These are phyloP conservation scores for Lignosus rhinocerotis DNA, from an alignment of 1,284 basidiomycete genomes.

Conservation along the genomic window DNA sequence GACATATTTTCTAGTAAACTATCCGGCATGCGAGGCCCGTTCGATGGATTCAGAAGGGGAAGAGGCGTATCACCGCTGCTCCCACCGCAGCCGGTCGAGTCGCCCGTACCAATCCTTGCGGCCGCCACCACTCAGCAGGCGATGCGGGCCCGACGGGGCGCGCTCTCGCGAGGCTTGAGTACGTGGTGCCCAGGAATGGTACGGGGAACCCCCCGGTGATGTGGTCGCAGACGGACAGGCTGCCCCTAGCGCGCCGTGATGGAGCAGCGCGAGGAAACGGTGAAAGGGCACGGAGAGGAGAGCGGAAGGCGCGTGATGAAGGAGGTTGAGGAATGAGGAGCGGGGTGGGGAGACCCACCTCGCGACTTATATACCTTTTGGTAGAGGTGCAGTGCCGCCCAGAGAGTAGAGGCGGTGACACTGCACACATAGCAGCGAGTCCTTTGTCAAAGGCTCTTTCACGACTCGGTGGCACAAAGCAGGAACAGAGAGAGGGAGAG, in stretches of 20 bases:
- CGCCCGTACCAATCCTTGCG: conserved; percentile 33
- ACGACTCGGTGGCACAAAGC: not conserved
- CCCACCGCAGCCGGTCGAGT: conserved; percentile 15
- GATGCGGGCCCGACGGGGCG: conserved; percentile 14
- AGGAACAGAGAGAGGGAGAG: not conserved
- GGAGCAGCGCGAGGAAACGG: not conserved
- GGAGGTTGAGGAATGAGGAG: not conserved
- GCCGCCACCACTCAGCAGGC: conserved; percentile 30
- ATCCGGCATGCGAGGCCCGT: too few relatives aligned
- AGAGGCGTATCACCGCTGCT: not conserved
- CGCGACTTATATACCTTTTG: not conserved
- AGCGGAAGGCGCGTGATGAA: not conserved
- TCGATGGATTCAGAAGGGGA: not conserved
- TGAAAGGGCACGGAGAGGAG: not conserved
- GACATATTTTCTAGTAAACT: too few relatives aligned
- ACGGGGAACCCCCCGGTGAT: conserved; percentile 20
- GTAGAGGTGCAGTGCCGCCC: not conserved
- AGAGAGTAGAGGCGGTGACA: not conserved
- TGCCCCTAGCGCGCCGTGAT: not conserved
- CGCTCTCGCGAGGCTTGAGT: conserved; percentile 21
- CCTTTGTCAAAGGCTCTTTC: too few relatives aligned
- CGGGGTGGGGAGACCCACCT: not conserved
- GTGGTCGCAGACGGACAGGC: conserved; percentile 4
- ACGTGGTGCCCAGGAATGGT: conserved; percentile 22
- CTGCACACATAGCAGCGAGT: too few relatives aligned